phyloP scores from a whole-genome alignment of 2,329 filamentous ascomycete species.

The Aspergillus ibericus region DNA sequence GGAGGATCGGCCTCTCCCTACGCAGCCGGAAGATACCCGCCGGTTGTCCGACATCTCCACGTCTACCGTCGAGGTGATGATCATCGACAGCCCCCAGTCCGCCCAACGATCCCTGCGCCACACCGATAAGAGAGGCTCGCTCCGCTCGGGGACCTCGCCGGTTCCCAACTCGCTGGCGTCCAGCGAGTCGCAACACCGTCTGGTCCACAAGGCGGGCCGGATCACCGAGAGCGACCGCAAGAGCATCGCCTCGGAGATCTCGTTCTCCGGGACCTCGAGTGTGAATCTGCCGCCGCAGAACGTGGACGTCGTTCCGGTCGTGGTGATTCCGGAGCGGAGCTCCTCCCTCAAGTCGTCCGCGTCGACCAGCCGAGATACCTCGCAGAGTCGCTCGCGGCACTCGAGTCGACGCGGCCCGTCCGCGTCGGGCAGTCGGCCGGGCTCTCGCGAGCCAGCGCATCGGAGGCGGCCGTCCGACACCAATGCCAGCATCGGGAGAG shows the following conservation, averaged over 20 bases:
- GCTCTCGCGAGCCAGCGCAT: conserved; percentile 35
- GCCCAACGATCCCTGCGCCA: conserved; percentile 52
- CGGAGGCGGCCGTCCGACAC: conserved; percentile 44
- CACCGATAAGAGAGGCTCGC: conserved; percentile 53
- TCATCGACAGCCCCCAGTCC: conserved; percentile 52
- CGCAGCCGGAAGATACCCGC: conserved; percentile 31
- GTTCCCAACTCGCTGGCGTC: conserved; percentile 45
- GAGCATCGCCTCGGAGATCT: conserved; percentile 45
- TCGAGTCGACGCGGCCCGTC: conserved; percentile 40
- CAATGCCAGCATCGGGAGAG: conserved; percentile 24
- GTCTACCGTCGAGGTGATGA: conserved; percentile 58
- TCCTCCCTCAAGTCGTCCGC: conserved; percentile 46
- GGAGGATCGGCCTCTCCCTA: conserved; percentile 28
- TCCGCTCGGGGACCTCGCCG: conserved; percentile 50
- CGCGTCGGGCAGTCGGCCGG: conserved; percentile 33
- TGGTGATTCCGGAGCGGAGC: conserved; percentile 49
- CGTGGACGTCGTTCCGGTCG: conserved; percentile 47
- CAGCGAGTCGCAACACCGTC: conserved; percentile 47
- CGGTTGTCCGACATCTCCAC: conserved; percentile 54
- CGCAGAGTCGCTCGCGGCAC: conserved; percentile 39
- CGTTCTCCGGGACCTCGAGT: conserved; percentile 34
- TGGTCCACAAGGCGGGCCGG: conserved; percentile 52
- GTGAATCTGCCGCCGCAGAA: conserved; percentile 31
- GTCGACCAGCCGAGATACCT: conserved; percentile 39
- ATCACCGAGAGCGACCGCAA: conserved; percentile 50